phyloP scores from a whole-genome alignment of 1,284 basidiomycete genomes.

The Stygiomarasmius scandens region DNA sequence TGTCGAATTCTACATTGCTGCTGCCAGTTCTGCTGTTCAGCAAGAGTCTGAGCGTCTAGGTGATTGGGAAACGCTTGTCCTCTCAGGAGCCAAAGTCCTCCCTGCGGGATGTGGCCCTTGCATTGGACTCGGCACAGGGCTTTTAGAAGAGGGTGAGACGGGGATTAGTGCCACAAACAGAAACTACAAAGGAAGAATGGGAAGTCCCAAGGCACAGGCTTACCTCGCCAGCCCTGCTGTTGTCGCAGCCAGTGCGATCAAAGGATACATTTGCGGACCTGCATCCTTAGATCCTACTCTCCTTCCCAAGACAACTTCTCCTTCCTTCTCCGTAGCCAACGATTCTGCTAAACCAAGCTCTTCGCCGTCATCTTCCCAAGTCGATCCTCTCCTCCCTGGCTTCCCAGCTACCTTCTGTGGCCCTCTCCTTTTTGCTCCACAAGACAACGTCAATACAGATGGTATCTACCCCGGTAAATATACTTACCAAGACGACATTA shows the following conservation, averaged over 20 bases:
- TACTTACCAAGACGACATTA: slow-evolving; percentile 99
- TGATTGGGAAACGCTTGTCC: slow-evolving; percentile 83
- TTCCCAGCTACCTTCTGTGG: slow-evolving; percentile 89
- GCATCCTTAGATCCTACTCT: slow-evolving; percentile 61
- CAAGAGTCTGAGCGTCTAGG: slow-evolving; percentile 85
- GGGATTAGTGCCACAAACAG: slow-evolving; percentile 98
- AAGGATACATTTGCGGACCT: slow-evolving; percentile 90
- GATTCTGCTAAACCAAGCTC: slow-evolving; percentile 31
- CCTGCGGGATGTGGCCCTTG: slow-evolving; percentile 98
- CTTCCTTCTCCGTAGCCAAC: slow-evolving; percentile 60
- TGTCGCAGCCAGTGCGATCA: slow-evolving; percentile 93
- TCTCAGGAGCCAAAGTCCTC: slow-evolving; percentile 88
- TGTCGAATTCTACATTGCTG: slow-evolving; percentile 97
- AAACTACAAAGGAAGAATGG: slow-evolving; percentile 99
- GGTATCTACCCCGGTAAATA: slow-evolving; percentile 99
- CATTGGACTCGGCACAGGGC: slow-evolving; percentile 92
- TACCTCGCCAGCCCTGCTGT: slow-evolving; percentile 97
- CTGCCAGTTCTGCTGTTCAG: slow-evolving; percentile 91
- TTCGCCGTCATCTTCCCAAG: slow-evolving; percentile 27
- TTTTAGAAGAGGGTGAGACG: slow-evolving; percentile 92
- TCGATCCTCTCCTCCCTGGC: slow-evolving; percentile 70
- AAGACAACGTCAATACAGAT: slow-evolving; percentile 98
- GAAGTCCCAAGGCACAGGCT: slow-evolving; percentile 90
- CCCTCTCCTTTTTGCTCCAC: slow-evolving; percentile 88
- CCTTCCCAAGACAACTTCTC: slow-evolving; percentile 57